Percentiles rank a stretch among this genome's conserved stretches.
Evolutionary conservation across 352 stramenopile species (phyloP).

Genomic region (Pythium folliculosum): DNA sequence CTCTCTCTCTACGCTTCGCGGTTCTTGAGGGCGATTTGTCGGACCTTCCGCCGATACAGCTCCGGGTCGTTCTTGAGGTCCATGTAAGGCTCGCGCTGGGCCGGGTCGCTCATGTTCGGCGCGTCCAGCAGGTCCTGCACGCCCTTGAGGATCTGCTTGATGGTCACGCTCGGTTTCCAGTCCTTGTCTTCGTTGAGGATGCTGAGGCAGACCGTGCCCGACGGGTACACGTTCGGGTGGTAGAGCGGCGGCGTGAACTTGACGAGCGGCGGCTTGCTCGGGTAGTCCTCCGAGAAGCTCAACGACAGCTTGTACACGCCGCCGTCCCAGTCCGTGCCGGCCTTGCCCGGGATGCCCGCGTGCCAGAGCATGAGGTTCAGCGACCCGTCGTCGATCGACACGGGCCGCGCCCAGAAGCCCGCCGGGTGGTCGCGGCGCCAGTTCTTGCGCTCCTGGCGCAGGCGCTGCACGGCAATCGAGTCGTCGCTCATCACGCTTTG

Average conservation of each 20-base stretch:
- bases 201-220: slow-evolving; percentile 97
- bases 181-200: slow-evolving; percentile 99
- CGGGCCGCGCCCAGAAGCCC: slow-evolving; percentile 97
- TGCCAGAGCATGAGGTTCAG: slow-evolving; percentile 98
- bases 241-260: slow-evolving; percentile 98
- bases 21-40: slow-evolving; percentile 83
- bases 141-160: slow-evolving; percentile 98
- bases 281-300: slow-evolving; percentile 97
- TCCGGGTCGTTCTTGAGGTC: slow-evolving; percentile 90
- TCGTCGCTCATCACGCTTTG: slow-evolving; percentile 70
- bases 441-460: slow-evolving; percentile 93
- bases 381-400: slow-evolving; percentile 92
- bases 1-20: slow-evolving; percentile 44
- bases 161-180: slow-evolving; percentile 97
- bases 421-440: slow-evolving; percentile 94
- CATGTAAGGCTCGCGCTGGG: slow-evolving; percentile 87
- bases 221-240: slow-evolving; percentile 97
- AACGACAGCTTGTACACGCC: slow-evolving; percentile 97
- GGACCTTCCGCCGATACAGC: slow-evolving; percentile 86
- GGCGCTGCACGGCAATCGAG: slow-evolving; percentile 89
- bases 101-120: slow-evolving; percentile 88
- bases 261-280: slow-evolving; percentile 97
- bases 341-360: slow-evolving; percentile 95
- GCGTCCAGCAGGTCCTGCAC: slow-evolving; percentile 92
- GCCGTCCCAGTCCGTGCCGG: slow-evolving; percentile 96